A percentile compares a stretch with the other conserved stretches of the same genome.
Conservation (phyloP, 345 rosid species). For the Fremontodendron californicum region DNA sequence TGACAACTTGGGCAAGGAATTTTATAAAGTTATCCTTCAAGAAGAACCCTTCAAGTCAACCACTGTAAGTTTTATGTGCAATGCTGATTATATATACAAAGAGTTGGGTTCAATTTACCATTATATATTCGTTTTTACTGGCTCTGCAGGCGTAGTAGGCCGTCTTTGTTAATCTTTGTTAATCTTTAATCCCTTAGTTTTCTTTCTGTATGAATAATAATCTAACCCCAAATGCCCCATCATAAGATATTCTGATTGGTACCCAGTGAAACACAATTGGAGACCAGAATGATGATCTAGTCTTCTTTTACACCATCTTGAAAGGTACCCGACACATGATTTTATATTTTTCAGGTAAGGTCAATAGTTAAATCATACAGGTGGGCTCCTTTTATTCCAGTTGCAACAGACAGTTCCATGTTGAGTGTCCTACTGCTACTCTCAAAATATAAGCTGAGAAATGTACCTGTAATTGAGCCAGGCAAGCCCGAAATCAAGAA, state of each 20-base stretch:
- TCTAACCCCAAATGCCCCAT: background rate
- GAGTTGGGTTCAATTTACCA: background rate
- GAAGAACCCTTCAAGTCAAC: constrained; percentile 93
- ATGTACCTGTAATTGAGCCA: constrained; percentile 69
- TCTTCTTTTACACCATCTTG: background rate
- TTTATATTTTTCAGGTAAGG: constrained; percentile 44
- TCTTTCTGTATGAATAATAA: background rate
- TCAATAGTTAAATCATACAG: constrained; percentile 69
- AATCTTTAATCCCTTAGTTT: background rate
- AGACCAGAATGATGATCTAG: constrained; percentile 27
- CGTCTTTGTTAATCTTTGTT: background rate
- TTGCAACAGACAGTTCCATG: constrained; percentile 73
- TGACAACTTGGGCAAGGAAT: constrained; percentile 62
- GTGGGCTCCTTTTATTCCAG: constrained; percentile 81
- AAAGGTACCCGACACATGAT: background rate
- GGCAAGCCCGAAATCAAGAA: constrained; percentile 66
- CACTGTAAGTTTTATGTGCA: constrained; percentile 35
- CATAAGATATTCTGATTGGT: background rate
- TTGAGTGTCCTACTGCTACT: constrained; percentile 70
- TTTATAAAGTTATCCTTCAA: constrained; percentile 65
- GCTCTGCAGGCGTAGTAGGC: background rate
- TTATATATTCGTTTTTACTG: background rate
- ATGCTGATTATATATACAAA: background rate
- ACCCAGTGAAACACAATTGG: background rate
- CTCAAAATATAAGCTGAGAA: constrained; percentile 75